A percentile compares a stretch with the other conserved stretches of the same genome.
phyloP scores from a whole-genome alignment of 352 stramenopile genomes.

The Globisporangium emineosum region DNA sequence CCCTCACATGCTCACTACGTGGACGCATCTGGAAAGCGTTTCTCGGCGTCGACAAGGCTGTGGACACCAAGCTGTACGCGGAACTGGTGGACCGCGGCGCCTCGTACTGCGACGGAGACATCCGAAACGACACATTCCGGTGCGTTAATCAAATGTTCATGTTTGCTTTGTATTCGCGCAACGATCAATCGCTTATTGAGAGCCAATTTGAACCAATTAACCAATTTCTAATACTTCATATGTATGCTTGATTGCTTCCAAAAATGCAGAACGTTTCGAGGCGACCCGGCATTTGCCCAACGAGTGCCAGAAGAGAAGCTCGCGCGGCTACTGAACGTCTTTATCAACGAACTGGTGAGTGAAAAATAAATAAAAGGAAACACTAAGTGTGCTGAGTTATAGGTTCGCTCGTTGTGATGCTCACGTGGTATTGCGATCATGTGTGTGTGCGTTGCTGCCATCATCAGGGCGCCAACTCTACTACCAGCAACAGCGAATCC shows the following conservation, averaged over 20 bases:
- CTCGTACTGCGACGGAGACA: conserved; percentile 82
- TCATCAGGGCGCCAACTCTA: conserved; percentile 26
- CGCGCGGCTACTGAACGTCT: conserved; percentile 89
- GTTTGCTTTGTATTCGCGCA: too few relatives aligned
- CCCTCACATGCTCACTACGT: conserved; percentile 54
- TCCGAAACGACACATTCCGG: conserved; percentile 91
- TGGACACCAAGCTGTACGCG: conserved; percentile 60
- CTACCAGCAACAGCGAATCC: conserved; percentile 18
- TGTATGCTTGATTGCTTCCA: not conserved
- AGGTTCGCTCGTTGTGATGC: too few relatives aligned
- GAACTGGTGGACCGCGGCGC: conserved; percentile 70
- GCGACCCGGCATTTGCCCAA: conserved; percentile 83
- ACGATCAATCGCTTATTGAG: too few relatives aligned
- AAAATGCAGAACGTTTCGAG: conserved; percentile 67
- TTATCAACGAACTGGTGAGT: conserved; percentile 81
- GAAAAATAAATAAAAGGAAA: not conserved
- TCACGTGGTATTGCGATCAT: too few relatives aligned
- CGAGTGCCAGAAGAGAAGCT: conserved; percentile 90
- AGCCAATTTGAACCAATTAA: too few relatives aligned
- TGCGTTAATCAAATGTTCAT: too few relatives aligned
- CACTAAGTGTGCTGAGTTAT: too few relatives aligned
- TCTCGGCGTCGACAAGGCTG: conserved; percentile 68
- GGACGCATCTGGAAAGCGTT: conserved; percentile 89
- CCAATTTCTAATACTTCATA: not conserved
- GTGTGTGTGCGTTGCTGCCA: not conserved